Percentiles rank a stretch among this genome's conserved stretches.
Evolutionary conservation across 352 stramenopile genomes (phyloP).

Genomic region (Phytophthora cryptogea): DNA sequence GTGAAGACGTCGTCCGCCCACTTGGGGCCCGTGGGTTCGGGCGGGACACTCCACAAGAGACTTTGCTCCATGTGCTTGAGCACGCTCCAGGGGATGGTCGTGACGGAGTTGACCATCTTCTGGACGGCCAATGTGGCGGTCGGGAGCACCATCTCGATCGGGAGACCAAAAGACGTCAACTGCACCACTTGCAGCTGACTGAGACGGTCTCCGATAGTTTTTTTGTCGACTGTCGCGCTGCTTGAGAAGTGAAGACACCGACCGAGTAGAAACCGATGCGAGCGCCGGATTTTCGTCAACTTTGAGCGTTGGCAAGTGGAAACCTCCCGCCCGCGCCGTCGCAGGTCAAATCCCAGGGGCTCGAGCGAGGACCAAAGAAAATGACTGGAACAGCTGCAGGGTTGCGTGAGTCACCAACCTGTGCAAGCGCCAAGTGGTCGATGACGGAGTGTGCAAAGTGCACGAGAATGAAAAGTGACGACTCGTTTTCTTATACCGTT

Average conservation of each 20-base stretch:
- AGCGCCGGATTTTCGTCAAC: conserved; percentile 11
- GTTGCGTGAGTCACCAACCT: conserved; percentile 7
- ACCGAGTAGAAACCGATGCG: conserved; percentile 5
- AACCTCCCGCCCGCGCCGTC: conserved; percentile 3
- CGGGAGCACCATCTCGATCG: conserved; percentile 23
- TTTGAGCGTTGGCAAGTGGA: conserved; percentile 6
- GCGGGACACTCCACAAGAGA: conserved; percentile 30
- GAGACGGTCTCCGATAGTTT: neutral
- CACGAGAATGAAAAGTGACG: conserved; percentile 1
- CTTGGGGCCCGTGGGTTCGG: conserved; percentile 29
- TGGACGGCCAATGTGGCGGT: conserved; percentile 17
- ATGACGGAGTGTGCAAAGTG: neutral
- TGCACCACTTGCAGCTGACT: neutral
- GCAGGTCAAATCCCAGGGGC: conserved; percentile 27
- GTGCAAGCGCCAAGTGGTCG: conserved; percentile 1
- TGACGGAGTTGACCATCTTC: conserved; percentile 20
- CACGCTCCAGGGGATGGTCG: conserved; percentile 25
- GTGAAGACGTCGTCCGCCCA: conserved; percentile 41
- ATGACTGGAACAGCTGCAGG: conserved; percentile 30
- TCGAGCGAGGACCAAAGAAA: conserved; percentile 15
- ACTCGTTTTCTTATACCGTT: conserved; percentile 3
- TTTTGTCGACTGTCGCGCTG: neutral
- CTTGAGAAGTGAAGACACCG: conserved; percentile 13
- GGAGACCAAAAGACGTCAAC: neutral
- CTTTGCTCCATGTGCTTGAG: conserved; percentile 34